phyloP scores from a whole-genome alignment of 2,329 filamentous ascomycete genomes.

The Aspergillus aculeatus region DNA sequence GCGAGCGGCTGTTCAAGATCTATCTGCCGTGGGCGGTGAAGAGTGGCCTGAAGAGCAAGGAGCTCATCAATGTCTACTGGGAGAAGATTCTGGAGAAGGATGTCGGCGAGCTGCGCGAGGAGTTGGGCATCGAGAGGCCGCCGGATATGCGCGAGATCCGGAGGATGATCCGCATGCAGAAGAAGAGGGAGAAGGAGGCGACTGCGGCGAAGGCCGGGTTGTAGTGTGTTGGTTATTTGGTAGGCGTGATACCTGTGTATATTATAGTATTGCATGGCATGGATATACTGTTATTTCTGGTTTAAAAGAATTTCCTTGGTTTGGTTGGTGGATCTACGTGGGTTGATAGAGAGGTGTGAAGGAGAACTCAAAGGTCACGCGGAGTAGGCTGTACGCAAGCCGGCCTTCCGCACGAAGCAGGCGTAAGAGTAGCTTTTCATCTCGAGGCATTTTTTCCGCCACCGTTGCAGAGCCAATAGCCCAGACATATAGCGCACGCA shows the following conservation, averaged over 20 bases:
- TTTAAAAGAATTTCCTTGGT: background rate
- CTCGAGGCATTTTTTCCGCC: background rate
- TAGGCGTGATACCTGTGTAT: slow-evolving; percentile 6
- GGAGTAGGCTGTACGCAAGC: background rate
- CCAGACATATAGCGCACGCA: background rate
- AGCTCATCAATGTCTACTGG: slow-evolving; percentile 97
- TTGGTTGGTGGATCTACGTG: background rate
- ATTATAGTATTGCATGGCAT: slow-evolving; percentile 6
- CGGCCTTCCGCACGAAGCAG: background rate
- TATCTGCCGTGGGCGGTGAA: slow-evolving; percentile 85
- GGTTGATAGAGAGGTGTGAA: background rate
- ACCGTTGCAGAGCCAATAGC: background rate
- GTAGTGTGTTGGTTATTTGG: background rate
- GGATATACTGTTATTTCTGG: background rate
- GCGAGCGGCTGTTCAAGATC: slow-evolving; percentile 61
- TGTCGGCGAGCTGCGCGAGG: slow-evolving; percentile 69
- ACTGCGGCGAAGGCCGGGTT: slow-evolving; percentile 20
- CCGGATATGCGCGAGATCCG: slow-evolving; percentile 80
- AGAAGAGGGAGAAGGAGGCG: slow-evolving; percentile 61
- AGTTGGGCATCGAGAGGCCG: slow-evolving; percentile 82
- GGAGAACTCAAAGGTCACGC: no score
- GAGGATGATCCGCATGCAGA: slow-evolving; percentile 66
- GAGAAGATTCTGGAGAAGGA: slow-evolving; percentile 88
- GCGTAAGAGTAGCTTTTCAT: background rate
- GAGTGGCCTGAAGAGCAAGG: slow-evolving; percentile 73